Evolutionary conservation across 2,329 filamentous ascomycete genomes (phyloP), one percentile per base, ranked within the genome.

Genomic region (Pyrenochaeta sp.): DNA sequence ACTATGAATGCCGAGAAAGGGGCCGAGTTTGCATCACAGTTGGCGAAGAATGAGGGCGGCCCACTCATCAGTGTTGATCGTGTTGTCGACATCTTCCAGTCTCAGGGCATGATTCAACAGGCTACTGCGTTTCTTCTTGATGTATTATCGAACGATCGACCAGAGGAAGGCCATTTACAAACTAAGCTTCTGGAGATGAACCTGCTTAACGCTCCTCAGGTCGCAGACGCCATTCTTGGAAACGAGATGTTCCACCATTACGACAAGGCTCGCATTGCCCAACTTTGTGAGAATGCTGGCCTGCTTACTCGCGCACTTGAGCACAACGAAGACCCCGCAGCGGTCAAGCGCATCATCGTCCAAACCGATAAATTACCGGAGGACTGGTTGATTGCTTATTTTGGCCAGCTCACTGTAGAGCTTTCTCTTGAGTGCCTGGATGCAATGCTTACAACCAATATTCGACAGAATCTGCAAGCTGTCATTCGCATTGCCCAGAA

Each of bases 161-260:
- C 92, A 0, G 95, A 99, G 76, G 93, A 99, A 73, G 94, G 88
- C 33, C 88, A 94, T 64, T 83, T 99, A 33, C 95, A 99, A 79
- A 99, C 96, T 18, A 90, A 95, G 56, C 84, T 99, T 2, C 82
- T 99, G 50, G 96, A 99, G 83, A 98, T 99, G 93, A 99, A 99
- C 77, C 80, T 99, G 59, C 84, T 96, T 78, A 96, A 97, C 66
- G 96, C 95, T 1, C 95, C 95, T 45, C 95, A 98, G 77, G 96
- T 99, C 49, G 95, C 96, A 3, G 96, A 99, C 76, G 95, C 95
- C 30, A 99, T 99, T 64, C 86, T 99, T 35, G 91, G 94, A 63
- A 99, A 99, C 70, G 92, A 98, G 69, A 97, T 99, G 90, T 98
- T 99, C 79, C 92, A 92, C 0, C 87, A 99, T 79, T 99, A 97